Evolutionary conservation across 2,329 filamentous ascomycete genomes (phyloP).

Genomic region (Onygena corvina): DNA sequence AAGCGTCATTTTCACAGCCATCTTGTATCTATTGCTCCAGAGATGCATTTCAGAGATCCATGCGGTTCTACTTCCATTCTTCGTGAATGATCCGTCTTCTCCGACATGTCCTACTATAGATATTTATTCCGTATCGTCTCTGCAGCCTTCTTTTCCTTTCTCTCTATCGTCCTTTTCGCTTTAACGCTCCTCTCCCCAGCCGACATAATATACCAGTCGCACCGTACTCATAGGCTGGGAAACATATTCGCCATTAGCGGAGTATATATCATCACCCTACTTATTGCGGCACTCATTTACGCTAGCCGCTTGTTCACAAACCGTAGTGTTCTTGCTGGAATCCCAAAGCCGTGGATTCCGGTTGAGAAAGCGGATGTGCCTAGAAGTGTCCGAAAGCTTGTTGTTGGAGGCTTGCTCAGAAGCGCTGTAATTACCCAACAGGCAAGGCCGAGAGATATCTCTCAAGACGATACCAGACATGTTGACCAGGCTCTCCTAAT

Average conservation of each 20-base stretch:
- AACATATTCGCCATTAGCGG: conserved; percentile 75
- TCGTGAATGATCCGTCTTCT: not conserved
- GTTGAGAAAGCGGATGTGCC: conserved; percentile 74
- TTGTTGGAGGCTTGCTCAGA: conserved; percentile 57
- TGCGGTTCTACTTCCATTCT: not conserved
- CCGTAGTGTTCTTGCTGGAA: conserved; percentile 62
- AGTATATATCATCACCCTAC: conserved; percentile 59
- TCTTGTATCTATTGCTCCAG: no score
- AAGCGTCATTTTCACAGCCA: not conserved
- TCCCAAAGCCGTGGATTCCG: conserved; percentile 78
- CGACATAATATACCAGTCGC: conserved; percentile 68
- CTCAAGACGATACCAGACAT: conserved; percentile 26
- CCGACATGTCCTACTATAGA: not conserved
- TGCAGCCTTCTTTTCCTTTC: conserved; percentile 60
- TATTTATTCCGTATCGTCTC: conserved; percentile 61
- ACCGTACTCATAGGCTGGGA: conserved; percentile 52
- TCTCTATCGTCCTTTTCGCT: conserved; percentile 59
- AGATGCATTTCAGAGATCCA: no score
- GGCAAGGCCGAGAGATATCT: conserved; percentile 53
- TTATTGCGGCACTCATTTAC: conserved; percentile 65
- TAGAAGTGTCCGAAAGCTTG: conserved; percentile 61
- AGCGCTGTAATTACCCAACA: conserved; percentile 75
- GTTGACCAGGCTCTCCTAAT: conserved; percentile 17
- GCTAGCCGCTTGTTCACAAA: conserved; percentile 76
- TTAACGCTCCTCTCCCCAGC: conserved; percentile 69